Percentiles rank a stretch among this genome's conserved stretches.
Conservation (phyloP, 1,284 basidiomycete species). For the Mycena sp. region DNA sequence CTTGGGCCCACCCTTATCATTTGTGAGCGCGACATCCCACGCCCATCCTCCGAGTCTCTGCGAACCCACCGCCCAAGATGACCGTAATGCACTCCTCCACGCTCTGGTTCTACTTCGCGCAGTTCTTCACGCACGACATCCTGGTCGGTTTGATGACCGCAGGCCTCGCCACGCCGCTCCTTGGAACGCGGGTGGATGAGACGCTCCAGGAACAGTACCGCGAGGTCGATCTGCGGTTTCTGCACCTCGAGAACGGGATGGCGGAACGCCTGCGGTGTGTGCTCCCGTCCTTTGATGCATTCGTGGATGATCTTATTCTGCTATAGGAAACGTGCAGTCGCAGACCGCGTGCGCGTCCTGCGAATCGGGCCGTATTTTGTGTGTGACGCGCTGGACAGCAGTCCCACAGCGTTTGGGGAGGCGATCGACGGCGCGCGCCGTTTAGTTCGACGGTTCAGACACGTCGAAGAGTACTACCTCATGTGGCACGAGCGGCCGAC, state of each 20-base stretch:
- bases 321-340: slow-evolving; percentile 14
- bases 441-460: slow-evolving; percentile 5
- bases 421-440: background rate
- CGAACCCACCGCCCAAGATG: too few relatives aligned
- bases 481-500: slow-evolving; percentile 24
- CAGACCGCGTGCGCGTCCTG: slow-evolving; percentile 12
- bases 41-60: too few relatives aligned
- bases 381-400: too few relatives aligned
- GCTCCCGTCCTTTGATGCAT: background rate
- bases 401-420: background rate
- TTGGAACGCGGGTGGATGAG: background rate
- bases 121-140: slow-evolving; percentile 14
- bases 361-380: slow-evolving; percentile 21
- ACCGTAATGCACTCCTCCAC: slow-evolving; percentile 15
- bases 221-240: slow-evolving; percentile 16
- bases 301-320: background rate
- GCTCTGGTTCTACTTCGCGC: slow-evolving; percentile 18
- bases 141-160: slow-evolving; percentile 1
- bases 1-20: too few relatives aligned
- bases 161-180: background rate
- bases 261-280: slow-evolving; percentile 11
- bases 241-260: slow-evolving; percentile 14
- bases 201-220: slow-evolving; percentile 7
- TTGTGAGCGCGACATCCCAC: too few relatives aligned
- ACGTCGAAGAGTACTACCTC: slow-evolving; percentile 14